These are phyloP conservation scores for Simmondsia chinensis DNA, from an alignment of 148 eudicot species.

Conservation along the genomic window DNA sequence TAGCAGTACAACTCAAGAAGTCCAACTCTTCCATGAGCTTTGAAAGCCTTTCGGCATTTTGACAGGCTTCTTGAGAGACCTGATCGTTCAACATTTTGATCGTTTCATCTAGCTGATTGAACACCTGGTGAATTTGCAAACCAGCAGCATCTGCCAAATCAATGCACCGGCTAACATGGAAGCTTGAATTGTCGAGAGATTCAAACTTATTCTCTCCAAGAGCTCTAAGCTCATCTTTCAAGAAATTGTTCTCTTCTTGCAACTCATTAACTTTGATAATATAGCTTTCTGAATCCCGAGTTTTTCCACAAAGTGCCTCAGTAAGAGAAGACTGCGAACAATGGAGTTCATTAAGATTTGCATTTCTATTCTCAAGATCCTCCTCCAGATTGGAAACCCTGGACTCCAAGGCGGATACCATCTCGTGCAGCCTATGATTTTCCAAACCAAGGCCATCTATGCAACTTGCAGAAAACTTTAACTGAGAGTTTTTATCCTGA, in stretches of 20 bases:
- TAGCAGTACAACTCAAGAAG: slow-evolving; percentile 29
- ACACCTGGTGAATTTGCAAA: slow-evolving; percentile 20
- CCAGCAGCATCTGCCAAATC: slow-evolving; percentile 24
- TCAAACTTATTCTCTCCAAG: slow-evolving; percentile 14
- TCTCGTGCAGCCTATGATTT: slow-evolving; percentile 27
- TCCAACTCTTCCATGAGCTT: slow-evolving; percentile 41
- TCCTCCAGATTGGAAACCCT: slow-evolving; percentile 20
- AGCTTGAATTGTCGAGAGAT: slow-evolving; percentile 17
- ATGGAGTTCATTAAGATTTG: slow-evolving; percentile 17
- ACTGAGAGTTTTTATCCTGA: slow-evolving; percentile 33
- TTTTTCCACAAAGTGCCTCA: slow-evolving; percentile 24
- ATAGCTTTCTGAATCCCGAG: slow-evolving; percentile 30
- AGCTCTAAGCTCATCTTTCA: slow-evolving; percentile 30
- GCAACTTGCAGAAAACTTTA: slow-evolving; percentile 13
- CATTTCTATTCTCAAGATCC: slow-evolving; percentile 22
- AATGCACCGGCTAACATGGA: slow-evolving; percentile 14
- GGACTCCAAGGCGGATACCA: slow-evolving; percentile 20
- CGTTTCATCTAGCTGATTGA: slow-evolving; percentile 21
- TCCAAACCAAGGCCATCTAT: slow-evolving; percentile 8
- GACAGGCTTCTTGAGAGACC: slow-evolving; percentile 22
- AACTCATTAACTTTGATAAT: slow-evolving; percentile 14
- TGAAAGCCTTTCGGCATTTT: slow-evolving; percentile 19
- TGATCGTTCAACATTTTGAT: slow-evolving; percentile 18
- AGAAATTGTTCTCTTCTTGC: slow-evolving; percentile 31
- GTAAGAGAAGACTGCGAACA: slow-evolving; percentile 18